These are phyloP conservation scores for Penicillium cataractarum DNA, from an alignment of 495 filamentous ascomycete species.

Conservation along the genomic window DNA sequence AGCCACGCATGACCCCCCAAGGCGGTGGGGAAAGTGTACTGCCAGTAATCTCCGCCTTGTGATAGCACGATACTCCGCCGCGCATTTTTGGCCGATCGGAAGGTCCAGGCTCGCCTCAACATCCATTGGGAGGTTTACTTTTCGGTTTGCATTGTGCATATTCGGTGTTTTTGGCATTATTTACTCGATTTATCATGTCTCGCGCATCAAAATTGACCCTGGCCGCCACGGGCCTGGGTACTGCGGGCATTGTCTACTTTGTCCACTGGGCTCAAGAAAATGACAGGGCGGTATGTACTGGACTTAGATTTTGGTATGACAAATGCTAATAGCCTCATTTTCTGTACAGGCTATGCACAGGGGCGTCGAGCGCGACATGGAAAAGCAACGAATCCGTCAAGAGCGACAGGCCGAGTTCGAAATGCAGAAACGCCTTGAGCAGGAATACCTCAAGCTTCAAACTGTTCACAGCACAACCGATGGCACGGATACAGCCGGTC, in stretches of 20 bases:
- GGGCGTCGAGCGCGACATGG: slow-evolving; percentile 92
- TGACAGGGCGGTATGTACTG: slow-evolving; percentile 73
- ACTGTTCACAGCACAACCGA: slow-evolving; percentile 52
- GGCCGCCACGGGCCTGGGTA: slow-evolving; percentile 72
- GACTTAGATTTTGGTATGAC: too few relatives aligned
- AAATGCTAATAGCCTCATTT: neutral
- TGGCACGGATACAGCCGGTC: slow-evolving; percentile 19
- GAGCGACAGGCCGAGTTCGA: slow-evolving; percentile 93
- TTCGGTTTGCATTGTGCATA: neutral
- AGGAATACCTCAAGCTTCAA: slow-evolving; percentile 90
- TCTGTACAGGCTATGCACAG: slow-evolving; percentile 83
- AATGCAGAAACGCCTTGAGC: slow-evolving; percentile 80
- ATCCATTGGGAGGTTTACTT: slow-evolving; percentile 2
- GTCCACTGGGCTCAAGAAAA: slow-evolving; percentile 85
- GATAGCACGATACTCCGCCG: slow-evolving; percentile 36
- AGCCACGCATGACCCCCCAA: slow-evolving; percentile 43
- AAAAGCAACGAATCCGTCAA: slow-evolving; percentile 86
- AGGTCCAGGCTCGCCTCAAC: neutral
- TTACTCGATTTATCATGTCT: slow-evolving; percentile 65
- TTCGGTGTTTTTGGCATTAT: slow-evolving; percentile 3
- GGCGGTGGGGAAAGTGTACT: slow-evolving; percentile 41
- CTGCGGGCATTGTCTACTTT: slow-evolving; percentile 75
- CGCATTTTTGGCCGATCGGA: slow-evolving; percentile 17
- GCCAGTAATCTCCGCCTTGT: slow-evolving; percentile 37
- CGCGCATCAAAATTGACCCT: slow-evolving; percentile 86